Evolutionary conservation across 257 asterid species (phyloP), one percentile per base, ranked within the genome.

Genomic region (Nicotiana undulata): DNA sequence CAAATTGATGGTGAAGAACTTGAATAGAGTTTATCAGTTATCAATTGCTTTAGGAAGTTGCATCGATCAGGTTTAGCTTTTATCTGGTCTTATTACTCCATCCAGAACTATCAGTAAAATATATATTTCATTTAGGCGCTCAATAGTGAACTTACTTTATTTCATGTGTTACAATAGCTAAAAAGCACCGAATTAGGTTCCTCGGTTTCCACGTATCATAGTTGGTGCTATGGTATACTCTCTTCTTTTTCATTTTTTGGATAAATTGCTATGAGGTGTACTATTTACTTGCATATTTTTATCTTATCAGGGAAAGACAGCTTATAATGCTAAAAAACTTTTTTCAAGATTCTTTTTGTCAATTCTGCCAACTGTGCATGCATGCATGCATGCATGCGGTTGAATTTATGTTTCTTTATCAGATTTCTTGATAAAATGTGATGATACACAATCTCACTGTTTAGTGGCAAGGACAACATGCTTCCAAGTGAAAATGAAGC

Each of bases 401-500:
- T 46, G 60, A 22, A 46, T 72, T 44, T 72, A 8, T 72, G 46
- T 46, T 6, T 24, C 52, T 59, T 40, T 40, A 58, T 13, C 24
- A 37, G 26, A 70, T 16, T 8, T 46, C n/a, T 66, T 5, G 28
- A 40, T 40, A 40, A 64, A 56, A 63, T 65, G 44, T 79, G 52
- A 66, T 84, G 58, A 79, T 15, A 10, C n/a, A 34, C 82, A 52
- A 68, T 82, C 82, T 90, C 82, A 77, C 76, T 87, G 78, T 72
- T 28, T 88, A 96, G 99, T 88, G 99, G 97, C 86, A 96, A 94
- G 86, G 99, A 96, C 78, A 89, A 85, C 85, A 86, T 96, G 98
- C 95, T 96, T 86, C 99, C 98, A 66, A 96, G 99, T 89, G 70
- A 79, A 81, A 95, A 91, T 66, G 99, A 96, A 90, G 98, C 97